A percentile compares a stretch with the other conserved stretches of the same genome.
Evolutionary conservation across 257 asterid species (phyloP).

Genomic region (Pogostemon cablin): DNA sequence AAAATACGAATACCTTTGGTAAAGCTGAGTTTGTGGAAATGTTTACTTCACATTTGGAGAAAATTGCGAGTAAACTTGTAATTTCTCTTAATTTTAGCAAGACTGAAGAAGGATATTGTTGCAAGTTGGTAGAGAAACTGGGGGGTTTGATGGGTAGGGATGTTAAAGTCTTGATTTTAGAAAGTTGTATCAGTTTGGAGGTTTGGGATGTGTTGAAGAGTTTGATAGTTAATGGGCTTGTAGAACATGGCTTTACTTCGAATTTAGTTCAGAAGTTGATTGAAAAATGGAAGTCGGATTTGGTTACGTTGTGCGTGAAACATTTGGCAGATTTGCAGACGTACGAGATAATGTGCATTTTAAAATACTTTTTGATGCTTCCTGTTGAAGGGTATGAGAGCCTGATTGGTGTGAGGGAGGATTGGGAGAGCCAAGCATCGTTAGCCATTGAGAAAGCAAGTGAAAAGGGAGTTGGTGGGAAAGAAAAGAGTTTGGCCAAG

Average conservation of each 20-base stretch:
- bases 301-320: slow-evolving; percentile 65
- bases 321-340: slow-evolving; percentile 64
- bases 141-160: slow-evolving; percentile 62
- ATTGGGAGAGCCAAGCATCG: slow-evolving; percentile 83
- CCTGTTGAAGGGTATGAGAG: slow-evolving; percentile 53
- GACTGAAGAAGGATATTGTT: slow-evolving; percentile 41
- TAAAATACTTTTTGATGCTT: slow-evolving; percentile 64
- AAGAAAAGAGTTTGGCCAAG: slow-evolving; percentile 48
- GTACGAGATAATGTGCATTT: slow-evolving; percentile 65
- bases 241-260: slow-evolving; percentile 47
- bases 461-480: slow-evolving; percentile 40
- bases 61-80: slow-evolving; percentile 44
- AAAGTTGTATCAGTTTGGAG: slow-evolving; percentile 60
- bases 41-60: slow-evolving; percentile 51
- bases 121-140: slow-evolving; percentile 49
- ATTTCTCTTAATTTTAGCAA: slow-evolving; percentile 31
- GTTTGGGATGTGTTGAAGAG: slow-evolving; percentile 64
- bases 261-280: slow-evolving; percentile 55
- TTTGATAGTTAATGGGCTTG: slow-evolving; percentile 59
- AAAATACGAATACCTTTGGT: slow-evolving; percentile 48
- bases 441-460: slow-evolving; percentile 62
- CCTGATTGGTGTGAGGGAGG: slow-evolving; percentile 59
- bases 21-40: slow-evolving; percentile 48
- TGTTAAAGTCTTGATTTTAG: slow-evolving; percentile 56
- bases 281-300: slow-evolving; percentile 58